Evolutionary conservation across 768 basidiomycete species (phyloP), one percentile per base, ranked within the genome.

Genomic region (Lyophyllum semitale): DNA sequence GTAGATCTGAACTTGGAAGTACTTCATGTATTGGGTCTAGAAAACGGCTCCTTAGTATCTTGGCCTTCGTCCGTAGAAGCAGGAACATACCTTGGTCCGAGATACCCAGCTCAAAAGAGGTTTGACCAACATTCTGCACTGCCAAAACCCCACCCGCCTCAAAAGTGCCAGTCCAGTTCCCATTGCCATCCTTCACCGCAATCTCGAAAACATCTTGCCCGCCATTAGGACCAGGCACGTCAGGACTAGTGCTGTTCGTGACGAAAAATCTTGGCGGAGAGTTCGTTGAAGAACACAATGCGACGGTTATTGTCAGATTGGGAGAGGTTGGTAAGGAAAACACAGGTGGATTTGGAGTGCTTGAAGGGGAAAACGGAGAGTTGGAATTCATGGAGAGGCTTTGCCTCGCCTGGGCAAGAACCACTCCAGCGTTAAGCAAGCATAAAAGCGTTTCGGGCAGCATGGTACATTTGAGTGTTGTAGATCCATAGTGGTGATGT

Each of bases 101-200:
- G 1, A 85, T 71, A 3, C 79, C 83, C 12, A 91, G 60, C 63
- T 91, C 81, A 54, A 88, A 85, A 0, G 80, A 69, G 25, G 77
- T 69, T 42, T 75, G 67, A 0, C 64, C 64, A 15, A 64, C 67
- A 38, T 65, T 63, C 40, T 79, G 74, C 7, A 88, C 76, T 0
- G 78, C 74, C 23, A 91, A 63, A 20, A 80, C 69, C 1, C 83
- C 88, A 1, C 85, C 86, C 4, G 68, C 60, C 0, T 65, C 56
- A 40, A 82, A 75, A 15, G 59, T 23, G 0, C 84, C 83, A 0
- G 73, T 76, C 78, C 84, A 87, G 27, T 58, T 70, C 4, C 85
- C 88, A 17, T 68, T 66, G 1, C 87, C 88, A 41, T 77, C 62
- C 8, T 67, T 52, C 30, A 87, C 50, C 0, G 46, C 51, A 17